phyloP scores from a whole-genome alignment of 2,329 filamentous ascomycete genomes.

The Aaosphaeria pasadenensis region DNA sequence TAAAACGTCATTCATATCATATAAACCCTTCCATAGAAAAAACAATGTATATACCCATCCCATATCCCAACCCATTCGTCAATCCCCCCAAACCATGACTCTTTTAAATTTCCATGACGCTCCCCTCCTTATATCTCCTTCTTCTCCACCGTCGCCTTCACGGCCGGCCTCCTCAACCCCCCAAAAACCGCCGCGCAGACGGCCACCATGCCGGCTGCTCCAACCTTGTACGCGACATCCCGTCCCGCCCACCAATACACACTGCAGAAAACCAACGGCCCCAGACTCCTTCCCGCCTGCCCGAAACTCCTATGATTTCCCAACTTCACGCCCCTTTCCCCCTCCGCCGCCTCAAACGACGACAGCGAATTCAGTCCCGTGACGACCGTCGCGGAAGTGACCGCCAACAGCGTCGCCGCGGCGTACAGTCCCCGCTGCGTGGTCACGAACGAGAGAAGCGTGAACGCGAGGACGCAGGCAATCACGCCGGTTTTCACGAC shows the following conservation, averaged over 20 bases:
- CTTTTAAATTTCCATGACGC: not conserved
- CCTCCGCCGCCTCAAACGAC: conserved; percentile 79
- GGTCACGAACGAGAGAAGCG: conserved; percentile 69
- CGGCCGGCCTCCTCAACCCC: conserved; percentile 64
- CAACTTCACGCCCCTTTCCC: conserved; percentile 80
- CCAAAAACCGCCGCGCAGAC: conserved; percentile 71
- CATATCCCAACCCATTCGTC: too few relatives aligned
- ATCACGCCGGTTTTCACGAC: conserved; percentile 78
- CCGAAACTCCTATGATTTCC: conserved; percentile 75
- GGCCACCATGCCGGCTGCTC: conserved; percentile 73
- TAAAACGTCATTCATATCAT: too few relatives aligned
- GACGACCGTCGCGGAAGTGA: conserved; percentile 92
- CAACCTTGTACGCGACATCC: conserved; percentile 77
- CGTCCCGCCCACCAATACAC: conserved; percentile 98
- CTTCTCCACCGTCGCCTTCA: conserved; percentile 30
- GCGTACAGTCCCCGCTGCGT: conserved; percentile 71
- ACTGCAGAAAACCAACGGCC: conserved; percentile 86
- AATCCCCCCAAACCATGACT: too few relatives aligned
- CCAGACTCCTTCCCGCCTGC: conserved; percentile 82
- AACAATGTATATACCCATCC: too few relatives aligned
- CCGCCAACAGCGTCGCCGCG: conserved; percentile 78
- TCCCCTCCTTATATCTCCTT: conserved; percentile 5
- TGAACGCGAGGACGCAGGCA: conserved; percentile 75
- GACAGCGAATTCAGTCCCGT: conserved; percentile 89
- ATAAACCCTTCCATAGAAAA: too few relatives aligned